Conservation (phyloP, 2,329 filamentous ascomycete genomes). For the Cadophora gregata region DNA sequence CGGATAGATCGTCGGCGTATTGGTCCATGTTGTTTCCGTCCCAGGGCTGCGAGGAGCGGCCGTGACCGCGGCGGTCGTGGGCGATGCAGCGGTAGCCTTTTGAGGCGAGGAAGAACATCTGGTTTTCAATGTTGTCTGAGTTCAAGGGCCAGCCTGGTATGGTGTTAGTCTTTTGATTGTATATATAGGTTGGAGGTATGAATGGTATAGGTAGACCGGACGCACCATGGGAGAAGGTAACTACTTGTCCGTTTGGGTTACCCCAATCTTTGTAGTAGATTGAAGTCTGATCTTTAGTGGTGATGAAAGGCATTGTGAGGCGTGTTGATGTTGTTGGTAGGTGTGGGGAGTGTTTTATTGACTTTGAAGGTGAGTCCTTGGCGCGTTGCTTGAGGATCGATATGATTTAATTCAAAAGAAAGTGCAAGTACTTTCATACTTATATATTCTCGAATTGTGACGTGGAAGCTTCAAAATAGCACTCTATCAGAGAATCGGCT, state of each 20-base stretch:
- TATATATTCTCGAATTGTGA: no score
- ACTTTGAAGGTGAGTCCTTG: neutral
- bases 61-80: constrained; percentile 48
- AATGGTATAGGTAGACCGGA: neutral
- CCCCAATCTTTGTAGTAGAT: constrained; percentile 54
- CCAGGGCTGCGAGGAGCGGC: constrained; percentile 50
- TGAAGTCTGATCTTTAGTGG: constrained; percentile 47
- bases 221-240: constrained; percentile 47
- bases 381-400: no score
- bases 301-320: constrained; percentile 44
- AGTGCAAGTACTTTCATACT: neutral
- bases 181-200: neutral
- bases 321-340: neutral
- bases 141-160: constrained; percentile 46
- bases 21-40: constrained; percentile 49
- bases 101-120: constrained; percentile 48
- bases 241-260: constrained; percentile 43
- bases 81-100: constrained; percentile 49
- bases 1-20: constrained; percentile 48
- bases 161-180: neutral
- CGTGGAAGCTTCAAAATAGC: no score
- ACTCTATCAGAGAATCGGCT: no score
- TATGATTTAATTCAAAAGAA: neutral
- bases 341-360: neutral
- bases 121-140: constrained; percentile 49